Base-by-base conservation (phyloP, 2,329 filamentous ascomycete species). In the Thielaviopsis ethacetica region DNA sequence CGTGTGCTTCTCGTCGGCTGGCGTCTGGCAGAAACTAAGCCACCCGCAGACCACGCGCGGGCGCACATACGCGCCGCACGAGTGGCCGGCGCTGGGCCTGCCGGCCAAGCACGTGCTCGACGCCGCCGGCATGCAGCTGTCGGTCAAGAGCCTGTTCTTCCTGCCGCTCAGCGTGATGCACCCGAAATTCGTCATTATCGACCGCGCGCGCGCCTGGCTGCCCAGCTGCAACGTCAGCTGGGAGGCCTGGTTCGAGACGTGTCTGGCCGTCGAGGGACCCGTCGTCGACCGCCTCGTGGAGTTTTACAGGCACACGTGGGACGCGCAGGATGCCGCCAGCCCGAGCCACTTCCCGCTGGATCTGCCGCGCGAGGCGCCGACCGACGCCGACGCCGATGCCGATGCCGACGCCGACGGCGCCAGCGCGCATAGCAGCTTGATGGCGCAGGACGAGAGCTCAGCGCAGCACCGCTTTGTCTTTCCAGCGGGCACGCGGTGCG, bases 221-320 rank as follows among this genome's bases (percentile, higher is more conserved):
- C 88, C 88, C 0, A 89, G 85, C 65, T 91, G 86, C 69, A 94
- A 94, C 65, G 81, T 94, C 4, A 90, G 85, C 66, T 93, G 86
- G 86, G 88, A 93, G 69, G 71, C 81, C n/a, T 94, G 88, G 88
- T 84, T 91, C 26, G 88, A 94, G 68, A 86, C 84, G 0, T 88
- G 84, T 59, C 72, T 91, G 3, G 80, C 82, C 58, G 70, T 91
- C 12, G 74, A 75, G 6, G 87, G 86, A 0, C 73, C 76, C 0
- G 74, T 85, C 0, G 80, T 89, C 0, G 64, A 68, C 3, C 73
- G 77, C n/a, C 77, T 93, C 47, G 63, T 86, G 50, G 67, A 72
- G 1, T 91, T 91, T 66, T 89, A 87, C 70, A 67, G 73, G 9
- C 68, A 71, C 1, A 84, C 88, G n/a, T 93, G 88, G 88, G 44